Conservation (phyloP, 768 basidiomycete species). For the Rhodotorula toruloides region DNA sequence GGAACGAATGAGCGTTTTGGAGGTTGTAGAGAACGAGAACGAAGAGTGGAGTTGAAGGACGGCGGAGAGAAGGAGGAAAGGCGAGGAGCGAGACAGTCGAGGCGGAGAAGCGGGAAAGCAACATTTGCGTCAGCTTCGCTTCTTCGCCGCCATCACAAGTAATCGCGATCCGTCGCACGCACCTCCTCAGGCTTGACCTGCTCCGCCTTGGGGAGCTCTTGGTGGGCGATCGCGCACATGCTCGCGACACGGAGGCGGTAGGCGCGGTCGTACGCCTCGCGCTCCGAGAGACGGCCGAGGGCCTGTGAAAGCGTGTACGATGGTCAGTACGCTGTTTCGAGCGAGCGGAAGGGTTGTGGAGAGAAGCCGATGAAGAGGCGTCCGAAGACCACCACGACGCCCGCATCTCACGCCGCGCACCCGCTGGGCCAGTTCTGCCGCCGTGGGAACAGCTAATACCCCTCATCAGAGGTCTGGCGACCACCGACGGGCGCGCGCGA, state of each 20-base stretch:
- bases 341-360: neutral
- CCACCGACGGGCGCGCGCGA: too few relatives aligned
- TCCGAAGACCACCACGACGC: too few relatives aligned
- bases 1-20: too few relatives aligned
- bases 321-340: neutral
- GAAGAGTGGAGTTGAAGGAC: too few relatives aligned
- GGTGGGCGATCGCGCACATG: constrained; percentile 72
- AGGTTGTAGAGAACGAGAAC: too few relatives aligned
- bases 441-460: too few relatives aligned
- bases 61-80: too few relatives aligned
- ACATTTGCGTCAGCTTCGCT: too few relatives aligned
- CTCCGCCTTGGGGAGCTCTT: constrained; percentile 69
- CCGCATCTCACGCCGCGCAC: too few relatives aligned
- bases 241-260: constrained; percentile 70
- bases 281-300: constrained; percentile 67
- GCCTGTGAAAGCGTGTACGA: constrained; percentile 55
- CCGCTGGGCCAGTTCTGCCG: too few relatives aligned
- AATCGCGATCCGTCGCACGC: constrained; percentile 38
- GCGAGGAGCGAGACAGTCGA: neutral
- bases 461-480: too few relatives aligned
- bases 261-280: constrained; percentile 80
- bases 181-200: constrained; percentile 76
- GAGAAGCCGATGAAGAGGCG: neutral
- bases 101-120: neutral
- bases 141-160: too few relatives aligned